Conservation (phyloP, 495 filamentous ascomycete genomes). For the Podospora tetraspora region DNA sequence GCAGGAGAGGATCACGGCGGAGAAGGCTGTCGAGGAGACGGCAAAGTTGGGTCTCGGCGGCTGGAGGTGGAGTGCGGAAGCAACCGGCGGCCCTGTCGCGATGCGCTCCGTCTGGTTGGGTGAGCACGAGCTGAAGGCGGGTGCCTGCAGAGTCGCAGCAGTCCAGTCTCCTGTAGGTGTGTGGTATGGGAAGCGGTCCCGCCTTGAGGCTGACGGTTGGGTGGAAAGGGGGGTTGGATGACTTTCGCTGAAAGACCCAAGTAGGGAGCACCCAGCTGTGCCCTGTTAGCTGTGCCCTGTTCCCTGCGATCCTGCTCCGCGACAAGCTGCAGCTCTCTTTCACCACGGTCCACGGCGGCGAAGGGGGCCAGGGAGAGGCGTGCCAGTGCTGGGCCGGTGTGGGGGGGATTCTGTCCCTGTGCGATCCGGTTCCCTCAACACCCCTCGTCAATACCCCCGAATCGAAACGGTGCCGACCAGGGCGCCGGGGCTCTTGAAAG, state of each 20-base stretch:
- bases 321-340: neutral
- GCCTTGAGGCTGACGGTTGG: neutral
- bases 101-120: neutral
- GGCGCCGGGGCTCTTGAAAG: neutral
- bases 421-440: neutral
- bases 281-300: neutral
- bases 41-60: neutral
- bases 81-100: neutral
- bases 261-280: neutral
- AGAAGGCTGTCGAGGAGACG: neutral
- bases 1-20: neutral
- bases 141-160: neutral
- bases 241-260: neutral
- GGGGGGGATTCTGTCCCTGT: neutral
- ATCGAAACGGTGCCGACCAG: neutral
- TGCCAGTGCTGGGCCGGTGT: neutral
- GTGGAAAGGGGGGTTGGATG: neutral
- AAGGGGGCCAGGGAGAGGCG: neutral
- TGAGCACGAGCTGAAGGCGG: neutral
- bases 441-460: neutral
- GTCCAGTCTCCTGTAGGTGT: neutral
- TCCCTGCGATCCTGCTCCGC: neutral
- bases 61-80: neutral
- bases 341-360: neutral
- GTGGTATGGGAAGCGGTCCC: neutral